Conservation (phyloP, 2,329 filamentous ascomycete genomes). For the Claviceps digitariae region DNA sequence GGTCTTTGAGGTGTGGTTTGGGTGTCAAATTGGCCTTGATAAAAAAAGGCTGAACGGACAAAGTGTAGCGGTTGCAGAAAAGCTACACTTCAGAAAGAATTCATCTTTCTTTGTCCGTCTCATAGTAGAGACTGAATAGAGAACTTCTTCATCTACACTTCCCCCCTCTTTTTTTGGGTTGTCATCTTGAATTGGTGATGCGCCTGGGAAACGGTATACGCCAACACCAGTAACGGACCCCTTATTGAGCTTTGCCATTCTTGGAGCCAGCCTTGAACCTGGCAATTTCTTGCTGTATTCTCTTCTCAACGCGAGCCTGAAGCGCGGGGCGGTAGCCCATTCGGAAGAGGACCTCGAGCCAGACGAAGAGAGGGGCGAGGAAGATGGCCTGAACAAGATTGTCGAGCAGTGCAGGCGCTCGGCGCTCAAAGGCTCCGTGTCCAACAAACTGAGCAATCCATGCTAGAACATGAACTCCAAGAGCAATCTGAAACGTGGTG, state of each 20-base stretch:
- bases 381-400: slow-evolving; percentile 87
- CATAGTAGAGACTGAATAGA: neutral
- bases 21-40: neutral
- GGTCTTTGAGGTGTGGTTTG: neutral
- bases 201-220: neutral
- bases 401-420: slow-evolving; percentile 79
- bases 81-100: neutral
- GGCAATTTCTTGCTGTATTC: slow-evolving; percentile 60
- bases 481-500: slow-evolving; percentile 40
- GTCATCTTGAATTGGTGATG: neutral
- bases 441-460: slow-evolving; percentile 90
- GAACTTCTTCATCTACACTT: neutral
- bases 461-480: slow-evolving; percentile 54
- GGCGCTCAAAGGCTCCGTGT: slow-evolving; percentile 76
- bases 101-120: neutral
- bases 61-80: neutral
- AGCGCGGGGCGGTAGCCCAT: slow-evolving; percentile 84
- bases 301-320: slow-evolving; percentile 64
- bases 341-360: slow-evolving; percentile 85
- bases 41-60: neutral
- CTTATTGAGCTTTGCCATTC: slow-evolving; percentile 37
- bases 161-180: neutral
- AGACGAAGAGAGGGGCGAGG: slow-evolving; percentile 90
- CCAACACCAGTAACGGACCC: neutral
- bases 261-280: slow-evolving; percentile 54